These are phyloP conservation scores for Penicillium fuscoglaucum DNA, from an alignment of 2,329 filamentous ascomycete genomes.

Conservation along the genomic window DNA sequence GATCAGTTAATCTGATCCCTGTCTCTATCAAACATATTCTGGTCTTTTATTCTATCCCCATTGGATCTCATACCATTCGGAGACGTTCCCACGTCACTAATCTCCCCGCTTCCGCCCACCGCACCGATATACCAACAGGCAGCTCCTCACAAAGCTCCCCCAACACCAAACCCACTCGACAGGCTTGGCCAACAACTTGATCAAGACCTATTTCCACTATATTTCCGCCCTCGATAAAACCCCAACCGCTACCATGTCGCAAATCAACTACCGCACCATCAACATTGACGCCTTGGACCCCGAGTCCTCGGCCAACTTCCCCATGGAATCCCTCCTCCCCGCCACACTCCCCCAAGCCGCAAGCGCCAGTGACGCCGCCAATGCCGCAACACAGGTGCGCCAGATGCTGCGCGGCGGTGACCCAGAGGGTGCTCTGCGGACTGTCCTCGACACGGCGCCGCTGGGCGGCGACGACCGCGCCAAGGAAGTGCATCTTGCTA, in stretches of 20 bases:
- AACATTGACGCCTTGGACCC: slow-evolving; percentile 90
- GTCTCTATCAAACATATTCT: background rate
- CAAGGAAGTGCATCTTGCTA: slow-evolving; percentile 84
- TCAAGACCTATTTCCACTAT: background rate
- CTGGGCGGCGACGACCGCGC: slow-evolving; percentile 55
- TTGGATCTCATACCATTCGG: background rate
- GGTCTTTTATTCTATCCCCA: background rate
- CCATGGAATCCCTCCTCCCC: slow-evolving; percentile 78
- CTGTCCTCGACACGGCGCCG: slow-evolving; percentile 81
- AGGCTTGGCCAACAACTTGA: background rate
- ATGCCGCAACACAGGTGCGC: slow-evolving; percentile 75
- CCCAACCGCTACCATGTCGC: slow-evolving; percentile 38
- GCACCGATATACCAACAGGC: slow-evolving; percentile 12
- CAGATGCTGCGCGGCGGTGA: slow-evolving; percentile 86
- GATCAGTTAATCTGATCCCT: slow-evolving; percentile 26
- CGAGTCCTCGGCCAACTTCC: slow-evolving; percentile 89
- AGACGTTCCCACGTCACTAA: slow-evolving; percentile 10
- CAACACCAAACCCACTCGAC: background rate
- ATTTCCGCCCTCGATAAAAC: background rate
- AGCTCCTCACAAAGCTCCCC: background rate
- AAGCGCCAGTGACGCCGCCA: slow-evolving; percentile 74
- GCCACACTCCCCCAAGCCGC: slow-evolving; percentile 67
- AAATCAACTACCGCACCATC: slow-evolving; percentile 77
- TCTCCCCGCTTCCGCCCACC: slow-evolving; percentile 22
- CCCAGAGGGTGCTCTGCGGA: slow-evolving; percentile 78